A percentile compares a stretch with the other conserved stretches of the same genome.
phyloP scores from a whole-genome alignment of 305 asterid species.

The Lippia alba region DNA sequence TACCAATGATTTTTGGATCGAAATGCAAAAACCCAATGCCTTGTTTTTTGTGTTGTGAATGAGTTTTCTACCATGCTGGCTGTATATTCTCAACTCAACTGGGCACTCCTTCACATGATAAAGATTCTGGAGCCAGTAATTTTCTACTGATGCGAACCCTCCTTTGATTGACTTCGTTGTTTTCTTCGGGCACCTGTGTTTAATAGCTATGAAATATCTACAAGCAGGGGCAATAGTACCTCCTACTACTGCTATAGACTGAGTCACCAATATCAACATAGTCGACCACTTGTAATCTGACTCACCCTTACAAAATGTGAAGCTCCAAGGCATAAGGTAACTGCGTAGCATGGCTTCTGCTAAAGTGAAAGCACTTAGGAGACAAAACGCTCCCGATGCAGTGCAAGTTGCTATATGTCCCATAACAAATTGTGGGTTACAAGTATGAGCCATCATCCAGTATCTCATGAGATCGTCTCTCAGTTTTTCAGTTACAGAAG shows the following conservation, averaged over 20 bases:
- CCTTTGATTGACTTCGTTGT: constrained; percentile 29
- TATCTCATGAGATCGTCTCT: constrained; percentile 56
- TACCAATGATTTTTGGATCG: constrained; percentile 61
- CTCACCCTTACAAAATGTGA: constrained; percentile 66
- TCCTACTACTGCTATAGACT: constrained; percentile 62
- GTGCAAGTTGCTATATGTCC: constrained; percentile 79
- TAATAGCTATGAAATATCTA: constrained; percentile 69
- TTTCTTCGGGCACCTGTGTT: constrained; percentile 63
- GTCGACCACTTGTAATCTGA: constrained; percentile 91
- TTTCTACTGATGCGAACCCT: constrained; percentile 50
- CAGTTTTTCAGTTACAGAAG: constrained; percentile 42
- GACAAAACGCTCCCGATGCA: constrained; percentile 86
- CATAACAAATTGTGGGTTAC: constrained; percentile 79
- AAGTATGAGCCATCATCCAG: constrained; percentile 96
- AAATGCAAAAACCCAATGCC: constrained; percentile 54
- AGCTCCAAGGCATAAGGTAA: constrained; percentile 56
- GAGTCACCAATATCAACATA: constrained; percentile 58
- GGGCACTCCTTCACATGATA: constrained; percentile 65
- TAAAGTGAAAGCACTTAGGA: constrained; percentile 51
- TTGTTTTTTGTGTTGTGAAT: constrained; percentile 49
- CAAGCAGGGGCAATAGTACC: constrained; percentile 81
- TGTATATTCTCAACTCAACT: constrained; percentile 43
- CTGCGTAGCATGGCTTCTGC: constrained; percentile 69
- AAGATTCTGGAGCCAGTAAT: constrained; percentile 67
- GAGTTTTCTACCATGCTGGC: constrained; percentile 49